Percentiles rank a stretch among this genome's conserved stretches.
These are phyloP conservation scores for Allium fistulosum DNA, from an alignment of 106 monocot genomes.

Conservation along the genomic window DNA sequence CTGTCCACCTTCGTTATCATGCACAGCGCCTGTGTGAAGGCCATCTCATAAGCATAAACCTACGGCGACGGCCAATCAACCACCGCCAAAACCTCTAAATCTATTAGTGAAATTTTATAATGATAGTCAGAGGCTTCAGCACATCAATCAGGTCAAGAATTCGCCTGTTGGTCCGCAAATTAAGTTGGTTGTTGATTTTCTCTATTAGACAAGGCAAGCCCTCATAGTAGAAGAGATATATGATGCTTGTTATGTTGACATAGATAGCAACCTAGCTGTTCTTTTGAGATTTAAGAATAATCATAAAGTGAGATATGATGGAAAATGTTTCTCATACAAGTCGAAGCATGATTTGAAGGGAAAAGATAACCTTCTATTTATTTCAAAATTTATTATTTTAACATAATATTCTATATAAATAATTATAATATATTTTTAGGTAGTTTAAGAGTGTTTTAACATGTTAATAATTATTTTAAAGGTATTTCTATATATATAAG, in stretches of 20 bases:
- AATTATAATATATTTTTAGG: too few species aligned
- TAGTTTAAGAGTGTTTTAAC: too few species aligned
- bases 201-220: conserved; percentile 83
- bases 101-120: conserved; percentile 66
- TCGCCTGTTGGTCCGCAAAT: conserved; percentile 84
- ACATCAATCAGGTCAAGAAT: conserved; percentile 78
- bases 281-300: conserved; percentile 92
- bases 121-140: conserved; percentile 87
- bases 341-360: too few species aligned
- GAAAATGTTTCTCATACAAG: too few species aligned
- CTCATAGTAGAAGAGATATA: conserved; percentile 75
- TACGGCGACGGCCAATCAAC: conserved; percentile 7
- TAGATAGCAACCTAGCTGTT: conserved; percentile 61
- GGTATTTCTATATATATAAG: too few species aligned
- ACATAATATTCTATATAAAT: too few species aligned
- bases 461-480: too few species aligned
- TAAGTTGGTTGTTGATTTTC: conserved; percentile 76
- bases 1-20: conserved; percentile 54
- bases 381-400: too few species aligned
- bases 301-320: conserved; percentile 78
- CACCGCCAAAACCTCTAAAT: conserved; percentile 24
- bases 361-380: conserved; percentile 32
- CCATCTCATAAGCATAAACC: conserved; percentile 17
- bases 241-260: conserved; percentile 74
- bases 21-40: conserved; percentile 22